Evolutionary conservation across 148 eudicot species (phyloP).

Genomic region (Cornus suecica): DNA sequence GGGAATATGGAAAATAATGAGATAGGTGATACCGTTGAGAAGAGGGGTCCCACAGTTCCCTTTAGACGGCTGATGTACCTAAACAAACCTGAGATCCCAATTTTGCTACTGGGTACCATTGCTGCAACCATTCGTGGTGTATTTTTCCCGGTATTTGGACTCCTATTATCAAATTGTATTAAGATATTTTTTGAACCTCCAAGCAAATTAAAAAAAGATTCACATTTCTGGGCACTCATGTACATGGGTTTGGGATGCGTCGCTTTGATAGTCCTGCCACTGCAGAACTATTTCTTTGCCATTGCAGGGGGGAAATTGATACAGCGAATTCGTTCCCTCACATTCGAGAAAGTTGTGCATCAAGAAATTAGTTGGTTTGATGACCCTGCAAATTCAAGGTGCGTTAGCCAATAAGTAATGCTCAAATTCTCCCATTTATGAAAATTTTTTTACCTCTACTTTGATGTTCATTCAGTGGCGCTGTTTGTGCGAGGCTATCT

Average conservation of each 20-base stretch:
- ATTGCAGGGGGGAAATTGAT: conserved; percentile 81
- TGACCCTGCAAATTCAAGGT: conserved; percentile 82
- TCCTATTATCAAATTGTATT: conserved; percentile 56
- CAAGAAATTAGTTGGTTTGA: conserved; percentile 93
- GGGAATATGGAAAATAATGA: conserved; percentile 4
- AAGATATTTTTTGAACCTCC: conserved; percentile 58
- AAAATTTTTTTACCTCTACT: background rate
- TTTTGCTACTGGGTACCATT: conserved; percentile 52
- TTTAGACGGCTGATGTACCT: conserved; percentile 45
- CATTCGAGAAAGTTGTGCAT: conserved; percentile 69
- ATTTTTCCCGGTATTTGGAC: conserved; percentile 66
- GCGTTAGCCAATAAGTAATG: background rate
- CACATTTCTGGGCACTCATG: conserved; percentile 59
- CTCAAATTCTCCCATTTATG: background rate
- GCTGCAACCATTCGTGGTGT: conserved; percentile 66
- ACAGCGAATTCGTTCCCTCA: conserved; percentile 56
- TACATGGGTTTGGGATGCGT: conserved; percentile 36
- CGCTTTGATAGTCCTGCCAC: conserved; percentile 42
- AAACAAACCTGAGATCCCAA: conserved; percentile 68
- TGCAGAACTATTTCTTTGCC: conserved; percentile 68
- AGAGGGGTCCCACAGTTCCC: conserved; percentile 32
- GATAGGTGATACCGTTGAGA: conserved; percentile 13
- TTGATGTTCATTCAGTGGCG: conserved; percentile 53
- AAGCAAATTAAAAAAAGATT: conserved; percentile 38
- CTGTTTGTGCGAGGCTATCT: conserved; percentile 82